Base-by-base conservation (phyloP, 164 flowering plant genomes). In the Kingdonia uniflora region DNA sequence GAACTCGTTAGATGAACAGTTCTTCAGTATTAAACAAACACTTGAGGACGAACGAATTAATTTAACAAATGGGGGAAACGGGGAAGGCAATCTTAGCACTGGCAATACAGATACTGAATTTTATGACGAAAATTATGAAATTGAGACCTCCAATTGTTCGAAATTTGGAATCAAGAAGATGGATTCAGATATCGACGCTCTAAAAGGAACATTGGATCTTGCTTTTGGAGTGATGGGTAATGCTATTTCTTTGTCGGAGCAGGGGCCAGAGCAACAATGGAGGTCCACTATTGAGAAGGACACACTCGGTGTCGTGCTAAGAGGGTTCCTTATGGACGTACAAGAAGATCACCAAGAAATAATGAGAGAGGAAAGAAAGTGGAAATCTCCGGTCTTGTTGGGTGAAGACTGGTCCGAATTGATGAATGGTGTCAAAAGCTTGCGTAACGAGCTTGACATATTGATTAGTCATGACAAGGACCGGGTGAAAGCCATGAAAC, bases 161-260 rank as follows among this genome's bases (percentile, higher is more conserved):
- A 7, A 49, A 21, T 35, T 41, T 55, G 68, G 63, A 60, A 64
- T 80, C 57, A 76, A 75, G 55, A 68, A 64, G 37, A 79, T 86
- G 86, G 75, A 82, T 2, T 71, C 69, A 1, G 95, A 82, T 43
- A 79, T 90, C 7, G 82, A 77, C 33, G 61, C 57, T 35, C 58
- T 86, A 43, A 82, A 82, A 56, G 85, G 74, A 29, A 80, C 88
- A 6, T 49, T 84, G 46, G 85, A 83, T 65, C 47, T 73, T 25
- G 87, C 81, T 26, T 82, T 82, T 63, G 74, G 69, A 52, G 77
- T 67, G 64, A 77, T 82, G 86, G 78, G 74, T 42, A 66, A 51
- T 58, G 76, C 77, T 6, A 70, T 78, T 45, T 66, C 67, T 15
- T 65, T 50, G 52, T 74, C 73, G 5, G 82, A 75, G 66, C 29